Percentiles rank a stretch among this genome's conserved stretches.
Evolutionary conservation across 2,329 filamentous ascomycete genomes (phyloP).

Genomic region (Harringtonia lauricola): DNA sequence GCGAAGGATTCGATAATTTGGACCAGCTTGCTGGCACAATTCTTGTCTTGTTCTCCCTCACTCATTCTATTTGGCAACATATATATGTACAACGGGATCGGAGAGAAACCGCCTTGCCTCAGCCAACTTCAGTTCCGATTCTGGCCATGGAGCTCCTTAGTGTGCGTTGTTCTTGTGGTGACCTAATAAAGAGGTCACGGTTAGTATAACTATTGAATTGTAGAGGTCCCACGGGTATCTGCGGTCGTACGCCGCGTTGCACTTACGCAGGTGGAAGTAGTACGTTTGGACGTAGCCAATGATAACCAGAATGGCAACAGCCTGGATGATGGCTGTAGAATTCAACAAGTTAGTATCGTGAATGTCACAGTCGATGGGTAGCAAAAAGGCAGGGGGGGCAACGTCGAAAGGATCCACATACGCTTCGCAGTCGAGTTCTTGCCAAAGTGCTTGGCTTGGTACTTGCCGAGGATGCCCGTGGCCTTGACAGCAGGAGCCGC

Average conservation of each 20-base stretch:
- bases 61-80: conserved; percentile 29
- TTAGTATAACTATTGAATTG: not conserved
- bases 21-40: conserved; percentile 10
- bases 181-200: conserved; percentile 42
- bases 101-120: conserved; percentile 3
- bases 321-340: conserved; percentile 73
- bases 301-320: conserved; percentile 64
- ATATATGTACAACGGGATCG: conserved; percentile 12
- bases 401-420: too few species aligned
- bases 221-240: not conserved
- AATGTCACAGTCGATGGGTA: not conserved
- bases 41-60: conserved; percentile 13
- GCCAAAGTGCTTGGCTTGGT: conserved; percentile 84
- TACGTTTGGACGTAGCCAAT: conserved; percentile 96
- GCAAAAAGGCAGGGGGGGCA: not conserved
- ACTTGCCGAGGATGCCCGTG: conserved; percentile 74
- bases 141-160: conserved; percentile 40
- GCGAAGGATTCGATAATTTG: conserved; percentile 14
- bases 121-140: conserved; percentile 4
- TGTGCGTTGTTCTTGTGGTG: conserved; percentile 99
- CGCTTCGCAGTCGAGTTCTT: conserved; percentile 83
- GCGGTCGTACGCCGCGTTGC: not conserved
- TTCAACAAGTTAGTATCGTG: conserved; percentile 2
- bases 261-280: conserved; percentile 99
- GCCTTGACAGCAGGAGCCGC: conserved; percentile 73